These are phyloP conservation scores for Mycena haematopus DNA, from an alignment of 768 basidiomycete species.

Conservation along the genomic window DNA sequence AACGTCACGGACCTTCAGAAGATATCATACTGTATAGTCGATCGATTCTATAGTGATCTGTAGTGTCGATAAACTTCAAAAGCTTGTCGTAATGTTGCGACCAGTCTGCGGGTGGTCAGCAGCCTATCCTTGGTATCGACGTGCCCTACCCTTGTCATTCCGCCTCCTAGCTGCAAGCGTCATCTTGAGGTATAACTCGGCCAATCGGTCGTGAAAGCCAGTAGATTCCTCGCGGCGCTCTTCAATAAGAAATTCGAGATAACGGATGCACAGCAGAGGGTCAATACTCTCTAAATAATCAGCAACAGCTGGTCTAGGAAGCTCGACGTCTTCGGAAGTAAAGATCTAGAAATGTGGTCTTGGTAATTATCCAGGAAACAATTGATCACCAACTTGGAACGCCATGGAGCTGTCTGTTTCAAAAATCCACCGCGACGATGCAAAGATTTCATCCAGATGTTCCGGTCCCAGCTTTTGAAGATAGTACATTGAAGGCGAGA, in stretches of 20 bases:
- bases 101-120: conserved; percentile 32
- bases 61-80: conserved; percentile 75
- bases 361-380: neutral
- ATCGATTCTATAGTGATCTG: conserved; percentile 75
- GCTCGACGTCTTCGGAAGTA: conserved; percentile 91
- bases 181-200: conserved; percentile 83
- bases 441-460: conserved; percentile 82
- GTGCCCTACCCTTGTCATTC: conserved; percentile 60
- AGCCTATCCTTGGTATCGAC: neutral
- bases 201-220: conserved; percentile 87
- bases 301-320: conserved; percentile 79
- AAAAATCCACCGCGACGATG: conserved; percentile 86
- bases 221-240: conserved; percentile 71
- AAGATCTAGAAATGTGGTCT: conserved; percentile 69
- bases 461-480: conserved; percentile 89
- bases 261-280: conserved; percentile 72
- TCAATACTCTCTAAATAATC: conserved; percentile 79
- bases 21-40: conserved; percentile 84
- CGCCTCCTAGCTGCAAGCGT: conserved; percentile 63
- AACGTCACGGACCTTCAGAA: conserved; percentile 65
- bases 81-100: conserved; percentile 70
- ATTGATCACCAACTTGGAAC: conserved; percentile 62
- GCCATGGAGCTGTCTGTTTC: conserved; percentile 73
- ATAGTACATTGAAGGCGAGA: conserved; percentile 85
- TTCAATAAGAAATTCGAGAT: conserved; percentile 84